phyloP scores from a whole-genome alignment of 164 flowering plant species.

The Piper longum region DNA sequence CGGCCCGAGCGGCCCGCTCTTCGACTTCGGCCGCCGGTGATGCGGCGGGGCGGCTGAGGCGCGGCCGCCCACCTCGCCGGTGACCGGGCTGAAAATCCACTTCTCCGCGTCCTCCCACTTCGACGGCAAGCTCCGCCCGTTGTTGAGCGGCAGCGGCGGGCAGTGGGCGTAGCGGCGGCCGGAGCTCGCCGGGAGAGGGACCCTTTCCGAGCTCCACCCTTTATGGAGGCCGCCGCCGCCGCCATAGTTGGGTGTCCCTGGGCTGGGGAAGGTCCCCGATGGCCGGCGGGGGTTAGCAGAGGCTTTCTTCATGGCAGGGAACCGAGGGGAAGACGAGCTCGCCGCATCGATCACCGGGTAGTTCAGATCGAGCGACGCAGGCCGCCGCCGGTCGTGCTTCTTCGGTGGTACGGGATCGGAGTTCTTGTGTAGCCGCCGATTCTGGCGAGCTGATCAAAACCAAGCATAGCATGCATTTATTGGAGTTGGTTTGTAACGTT shows the following conservation, averaged over 20 bases:
- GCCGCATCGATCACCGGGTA: slow-evolving; percentile 16
- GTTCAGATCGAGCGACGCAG: slow-evolving; percentile 66
- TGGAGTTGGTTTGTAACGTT: neutral
- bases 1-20: slow-evolving; percentile 88
- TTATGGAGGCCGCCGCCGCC: slow-evolving; percentile 37
- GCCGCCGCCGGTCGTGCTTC: slow-evolving; percentile 41
- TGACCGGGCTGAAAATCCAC: slow-evolving; percentile 86
- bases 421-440: slow-evolving; percentile 30
- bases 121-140: slow-evolving; percentile 81
- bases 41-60: slow-evolving; percentile 25
- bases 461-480: neutral
- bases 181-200: slow-evolving; percentile 36
- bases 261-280: slow-evolving; percentile 57
- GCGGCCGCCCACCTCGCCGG: slow-evolving; percentile 34
- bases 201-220: slow-evolving; percentile 93
- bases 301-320: slow-evolving; percentile 41
- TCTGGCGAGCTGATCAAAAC: slow-evolving; percentile 47
- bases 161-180: slow-evolving; percentile 24
- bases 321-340: slow-evolving; percentile 44
- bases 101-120: slow-evolving; percentile 99
- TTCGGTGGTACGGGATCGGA: slow-evolving; percentile 29
- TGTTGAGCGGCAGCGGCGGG: slow-evolving; percentile 41
- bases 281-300: slow-evolving; percentile 21
- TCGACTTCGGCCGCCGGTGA: slow-evolving; percentile 68
- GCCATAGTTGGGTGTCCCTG: slow-evolving; percentile 59